Base-by-base conservation (phyloP, 352 stramenopile species). In the Hyaloperonospora arabidopsidis region DNA sequence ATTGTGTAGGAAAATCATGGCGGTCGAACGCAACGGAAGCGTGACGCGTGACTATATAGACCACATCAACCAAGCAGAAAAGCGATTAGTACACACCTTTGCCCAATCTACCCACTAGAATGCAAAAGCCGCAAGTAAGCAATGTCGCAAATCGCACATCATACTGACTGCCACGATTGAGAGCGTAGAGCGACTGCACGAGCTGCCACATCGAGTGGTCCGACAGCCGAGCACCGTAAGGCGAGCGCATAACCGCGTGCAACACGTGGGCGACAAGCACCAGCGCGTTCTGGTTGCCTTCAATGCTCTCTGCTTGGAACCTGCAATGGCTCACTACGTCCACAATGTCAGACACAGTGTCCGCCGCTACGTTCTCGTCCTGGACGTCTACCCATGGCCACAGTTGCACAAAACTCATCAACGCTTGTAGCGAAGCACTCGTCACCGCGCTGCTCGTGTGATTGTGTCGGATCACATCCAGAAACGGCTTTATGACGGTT, bases 321-420 rank as follows among this genome's bases (percentile, higher is more conserved):
- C 89, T 84, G 63, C 93, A 98, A 51, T 96, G 78, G 48, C 82
- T 86, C 22, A 98, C 78, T 15, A 87, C 86, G 32, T 97, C 82
- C 12, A 97, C 91, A 61, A 98, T 84, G 39, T 93, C 84, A 6
- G 79, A 74, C 2, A 88, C 52, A 13, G 73, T 75, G 38, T 93
- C 79, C 0, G 65, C 59, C 36, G 70, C 54, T 14, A 59, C 66
- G 35, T 61, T 65, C 22, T 63, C 46, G 52, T 84, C 75, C 34
- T 66, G 63, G n/a, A 67, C 62, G 14, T 67, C 38, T 14, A 51
- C 15, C 79, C 79, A 90, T 15, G 79, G 72, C 78, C 79, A 91
- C 39, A 54, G 93, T 13, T 96, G 77, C 25, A 98, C 68, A 47
- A 99, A 97, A 58, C 97, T 98, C 76, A 97, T 89, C 49, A 98